Percentiles rank a stretch among this genome's conserved stretches.
Evolutionary conservation across 164 flowering plant species (phyloP).

Genomic region (Magnolia officinalis): DNA sequence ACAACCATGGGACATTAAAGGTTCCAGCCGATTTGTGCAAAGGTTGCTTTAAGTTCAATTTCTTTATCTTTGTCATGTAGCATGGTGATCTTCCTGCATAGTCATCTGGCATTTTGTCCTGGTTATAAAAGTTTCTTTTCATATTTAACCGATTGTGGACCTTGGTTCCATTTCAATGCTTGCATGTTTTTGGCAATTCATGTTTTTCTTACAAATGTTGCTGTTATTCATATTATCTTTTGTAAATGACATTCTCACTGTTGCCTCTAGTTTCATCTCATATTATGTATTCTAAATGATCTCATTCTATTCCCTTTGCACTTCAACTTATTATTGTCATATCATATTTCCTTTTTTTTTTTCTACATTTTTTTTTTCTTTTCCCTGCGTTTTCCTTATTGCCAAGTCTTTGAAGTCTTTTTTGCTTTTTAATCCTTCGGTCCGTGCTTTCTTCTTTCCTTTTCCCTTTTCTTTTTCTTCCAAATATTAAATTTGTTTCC

Average conservation of each 20-base stretch:
- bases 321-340: background rate
- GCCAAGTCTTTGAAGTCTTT: background rate
- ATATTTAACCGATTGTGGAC: background rate
- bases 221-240: background rate
- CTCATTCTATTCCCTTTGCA: background rate
- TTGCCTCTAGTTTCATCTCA: too few relatives aligned
- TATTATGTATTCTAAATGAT: too few relatives aligned
- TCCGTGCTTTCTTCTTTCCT: background rate
- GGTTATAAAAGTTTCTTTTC: background rate
- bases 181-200: background rate
- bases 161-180: background rate
- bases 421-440: background rate
- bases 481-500: background rate
- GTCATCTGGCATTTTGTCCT: background rate
- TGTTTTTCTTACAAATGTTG: background rate
- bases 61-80: background rate
- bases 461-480: background rate
- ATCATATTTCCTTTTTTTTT: background rate
- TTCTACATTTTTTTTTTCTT: background rate
- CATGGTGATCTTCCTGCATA: too few relatives aligned
- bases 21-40: constrained; percentile 36
- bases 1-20: constrained; percentile 25
- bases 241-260: background rate
- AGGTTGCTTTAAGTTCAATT: constrained; percentile 16
- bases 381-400: background rate